Evolutionary conservation across 2,329 filamentous ascomycete genomes (phyloP).

Genomic region (Chaetomium globosum): DNA sequence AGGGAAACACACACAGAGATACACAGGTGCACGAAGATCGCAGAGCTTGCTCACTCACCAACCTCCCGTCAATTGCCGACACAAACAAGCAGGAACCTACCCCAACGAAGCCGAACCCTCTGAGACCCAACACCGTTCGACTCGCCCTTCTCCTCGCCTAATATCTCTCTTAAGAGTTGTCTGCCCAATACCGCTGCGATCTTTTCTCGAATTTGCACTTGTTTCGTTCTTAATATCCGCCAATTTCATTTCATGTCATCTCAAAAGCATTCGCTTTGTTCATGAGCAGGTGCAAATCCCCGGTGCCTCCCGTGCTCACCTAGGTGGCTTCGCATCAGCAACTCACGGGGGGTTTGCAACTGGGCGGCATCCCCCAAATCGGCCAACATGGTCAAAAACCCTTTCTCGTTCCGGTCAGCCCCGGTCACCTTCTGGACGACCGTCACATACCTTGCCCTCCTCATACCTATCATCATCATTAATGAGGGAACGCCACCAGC

Average conservation of each 20-base stretch:
- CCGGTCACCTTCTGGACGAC: slow-evolving; percentile 81
- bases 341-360: neutral
- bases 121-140: neutral
- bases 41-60: neutral
- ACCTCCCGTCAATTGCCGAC: neutral
- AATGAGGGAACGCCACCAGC: slow-evolving; percentile 75
- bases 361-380: neutral
- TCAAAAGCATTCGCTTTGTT: neutral
- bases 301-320: neutral
- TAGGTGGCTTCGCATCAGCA: neutral
- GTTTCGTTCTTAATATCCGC: neutral
- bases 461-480: slow-evolving; percentile 71
- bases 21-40: neutral
- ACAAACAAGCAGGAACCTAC: no score
- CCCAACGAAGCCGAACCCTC: neutral
- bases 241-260: neutral
- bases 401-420: slow-evolving; percentile 75
- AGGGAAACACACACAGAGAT: no score
- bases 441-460: slow-evolving; percentile 74
- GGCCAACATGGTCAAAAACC: slow-evolving; percentile 52
- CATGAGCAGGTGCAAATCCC: neutral
- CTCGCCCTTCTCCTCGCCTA: neutral
- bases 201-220: neutral
- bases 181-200: neutral
- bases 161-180: neutral